These are phyloP conservation scores for Mycena metata DNA, from an alignment of 768 basidiomycete species.

Conservation along the genomic window DNA sequence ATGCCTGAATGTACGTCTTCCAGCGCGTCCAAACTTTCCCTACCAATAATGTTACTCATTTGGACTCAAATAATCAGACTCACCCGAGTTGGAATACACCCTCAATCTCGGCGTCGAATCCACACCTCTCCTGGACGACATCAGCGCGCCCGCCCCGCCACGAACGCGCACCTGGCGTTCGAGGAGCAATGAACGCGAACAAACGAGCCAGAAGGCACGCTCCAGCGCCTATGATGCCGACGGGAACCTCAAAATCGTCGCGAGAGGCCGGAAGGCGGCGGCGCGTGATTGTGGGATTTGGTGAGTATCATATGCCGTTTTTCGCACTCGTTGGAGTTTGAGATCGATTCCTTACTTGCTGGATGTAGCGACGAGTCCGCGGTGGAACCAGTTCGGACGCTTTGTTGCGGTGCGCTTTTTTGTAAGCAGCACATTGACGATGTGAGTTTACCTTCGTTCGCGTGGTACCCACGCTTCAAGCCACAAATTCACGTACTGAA, in stretches of 20 bases:
- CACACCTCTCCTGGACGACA: slow-evolving; percentile 1
- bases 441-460: slow-evolving; percentile 14
- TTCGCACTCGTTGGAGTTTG: too few species aligned
- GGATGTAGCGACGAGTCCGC: slow-evolving; percentile 26
- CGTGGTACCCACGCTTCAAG: not conserved
- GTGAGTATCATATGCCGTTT: slow-evolving; percentile 8
- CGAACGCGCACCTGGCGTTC: slow-evolving; percentile 17
- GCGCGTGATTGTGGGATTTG: slow-evolving; percentile 35
- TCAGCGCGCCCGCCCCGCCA: not conserved
- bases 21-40: not conserved
- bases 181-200: not conserved
- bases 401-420: slow-evolving; percentile 33
- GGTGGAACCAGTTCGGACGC: slow-evolving; percentile 5
- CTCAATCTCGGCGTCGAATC: slow-evolving; percentile 31
- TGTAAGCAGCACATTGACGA: slow-evolving; percentile 34
- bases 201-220: slow-evolving; percentile 3
- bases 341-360: too few species aligned
- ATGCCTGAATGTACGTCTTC: not conserved
- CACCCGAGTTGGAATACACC: slow-evolving; percentile 33
- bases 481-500: not conserved
- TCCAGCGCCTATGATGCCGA: slow-evolving; percentile 28
- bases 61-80: not conserved
- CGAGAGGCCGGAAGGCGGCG: slow-evolving; percentile 10
- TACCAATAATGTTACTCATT: not conserved
- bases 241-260: slow-evolving; percentile 30